Conservation (phyloP, 2,329 filamentous ascomycete genomes). For the Cladosporium austrohemisphaericum region DNA sequence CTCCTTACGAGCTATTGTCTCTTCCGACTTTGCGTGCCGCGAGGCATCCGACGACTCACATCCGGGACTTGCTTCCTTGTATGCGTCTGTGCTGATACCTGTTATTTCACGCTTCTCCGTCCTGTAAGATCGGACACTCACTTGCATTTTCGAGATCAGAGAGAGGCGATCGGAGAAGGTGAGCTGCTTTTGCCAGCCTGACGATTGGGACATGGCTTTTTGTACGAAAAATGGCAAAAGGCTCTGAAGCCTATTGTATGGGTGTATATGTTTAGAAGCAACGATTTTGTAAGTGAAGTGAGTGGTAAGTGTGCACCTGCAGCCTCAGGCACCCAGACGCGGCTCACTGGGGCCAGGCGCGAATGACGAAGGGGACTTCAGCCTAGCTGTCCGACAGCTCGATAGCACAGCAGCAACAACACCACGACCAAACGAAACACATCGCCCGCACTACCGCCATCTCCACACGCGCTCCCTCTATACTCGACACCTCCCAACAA, state of each 20-base stretch:
- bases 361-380: slow-evolving; percentile 7
- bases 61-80: slow-evolving; percentile 43
- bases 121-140: slow-evolving; percentile 21
- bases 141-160: slow-evolving; percentile 48
- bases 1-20: slow-evolving; percentile 60
- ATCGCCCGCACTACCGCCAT: not conserved
- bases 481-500: not conserved
- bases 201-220: not conserved
- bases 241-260: no score
- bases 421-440: slow-evolving; percentile 1
- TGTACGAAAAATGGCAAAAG: no score
- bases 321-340: not conserved
- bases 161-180: slow-evolving; percentile 45
- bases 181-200: slow-evolving; percentile 40
- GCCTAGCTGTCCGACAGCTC: no score
- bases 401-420: slow-evolving; percentile 10
- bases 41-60: slow-evolving; percentile 48
- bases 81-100: slow-evolving; percentile 45
- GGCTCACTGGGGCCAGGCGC: no score
- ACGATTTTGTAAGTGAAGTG: not conserved
- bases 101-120: slow-evolving; percentile 11
- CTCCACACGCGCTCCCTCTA: not conserved
- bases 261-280: no score
- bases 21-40: slow-evolving; percentile 60
- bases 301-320: no score